A percentile compares a stretch with the other conserved stretches of the same genome.
Evolutionary conservation across 2,329 filamentous ascomycete species (phyloP).

Genomic region (Xylaria sp.): DNA sequence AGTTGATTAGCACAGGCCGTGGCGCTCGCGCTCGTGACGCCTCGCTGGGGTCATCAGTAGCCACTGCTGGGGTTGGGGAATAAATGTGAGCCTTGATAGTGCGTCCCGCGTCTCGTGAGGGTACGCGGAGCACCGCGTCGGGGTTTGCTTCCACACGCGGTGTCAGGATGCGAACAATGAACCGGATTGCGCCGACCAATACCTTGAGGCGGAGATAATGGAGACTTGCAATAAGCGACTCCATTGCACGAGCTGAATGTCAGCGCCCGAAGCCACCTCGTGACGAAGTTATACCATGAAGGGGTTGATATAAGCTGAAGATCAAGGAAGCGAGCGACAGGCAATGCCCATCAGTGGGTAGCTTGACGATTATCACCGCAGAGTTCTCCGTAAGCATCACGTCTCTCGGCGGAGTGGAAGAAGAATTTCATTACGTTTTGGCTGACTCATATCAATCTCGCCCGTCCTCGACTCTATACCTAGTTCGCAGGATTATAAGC

Average conservation of each 20-base stretch:
- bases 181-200: slow-evolving; percentile 18
- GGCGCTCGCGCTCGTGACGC: slow-evolving; percentile 31
- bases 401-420: not conserved
- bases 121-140: slow-evolving; percentile 39
- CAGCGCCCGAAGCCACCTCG: not conserved
- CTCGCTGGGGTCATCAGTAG: not conserved
- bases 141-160: slow-evolving; percentile 24
- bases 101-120: slow-evolving; percentile 45
- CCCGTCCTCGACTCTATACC: too few species aligned
- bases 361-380: not conserved
- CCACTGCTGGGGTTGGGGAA: slow-evolving; percentile 21
- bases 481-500: not conserved
- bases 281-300: not conserved
- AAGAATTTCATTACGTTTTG: not conserved
- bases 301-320: slow-evolving; percentile 17
- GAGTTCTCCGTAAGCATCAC: not conserved
- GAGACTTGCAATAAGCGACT: slow-evolving; percentile 9
- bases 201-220: slow-evolving; percentile 26
- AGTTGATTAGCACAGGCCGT: slow-evolving; percentile 51
- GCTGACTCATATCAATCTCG: slow-evolving; percentile 4
- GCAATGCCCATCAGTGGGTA: not conserved
- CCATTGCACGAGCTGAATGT: slow-evolving; percentile 20
- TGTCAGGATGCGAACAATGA: slow-evolving; percentile 22
- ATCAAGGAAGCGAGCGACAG: slow-evolving; percentile 1
- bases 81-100: slow-evolving; percentile 49